A percentile compares a stretch with the other conserved stretches of the same genome.
These are phyloP conservation scores for Suillus decipiens DNA, from an alignment of 768 basidiomycete genomes.

Conservation along the genomic window DNA sequence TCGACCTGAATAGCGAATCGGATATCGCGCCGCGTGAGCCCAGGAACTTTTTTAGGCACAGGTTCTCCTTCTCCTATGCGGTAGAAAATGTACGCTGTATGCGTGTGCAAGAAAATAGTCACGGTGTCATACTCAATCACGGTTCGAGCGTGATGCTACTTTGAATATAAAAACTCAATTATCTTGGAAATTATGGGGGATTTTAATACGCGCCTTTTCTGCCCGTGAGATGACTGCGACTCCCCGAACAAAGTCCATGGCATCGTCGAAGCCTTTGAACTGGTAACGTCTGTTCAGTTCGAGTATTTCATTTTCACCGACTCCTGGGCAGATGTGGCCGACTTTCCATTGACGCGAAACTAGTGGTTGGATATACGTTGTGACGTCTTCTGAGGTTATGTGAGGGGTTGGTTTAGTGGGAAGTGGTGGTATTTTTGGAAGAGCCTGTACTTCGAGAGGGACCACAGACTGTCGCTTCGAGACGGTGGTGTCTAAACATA, in stretches of 20 bases:
- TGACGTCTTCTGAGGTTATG: constrained; percentile 34
- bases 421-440: constrained; percentile 29
- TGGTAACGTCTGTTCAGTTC: constrained; percentile 30
- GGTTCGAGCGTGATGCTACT: constrained; percentile 35
- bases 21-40: constrained; percentile 53
- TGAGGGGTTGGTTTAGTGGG: constrained; percentile 38
- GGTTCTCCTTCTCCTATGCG: constrained; percentile 14
- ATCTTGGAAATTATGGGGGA: neutral
- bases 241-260: constrained; percentile 30
- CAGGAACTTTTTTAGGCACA: constrained; percentile 30
- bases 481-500: neutral
- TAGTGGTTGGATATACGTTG: constrained; percentile 39
- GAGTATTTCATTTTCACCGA: constrained; percentile 19
- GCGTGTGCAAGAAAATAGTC: constrained; percentile 28
- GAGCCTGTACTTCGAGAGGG: neutral
- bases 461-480: constrained; percentile 9
- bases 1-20: constrained; percentile 51
- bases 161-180: constrained; percentile 5
- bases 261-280: constrained; percentile 26
- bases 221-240: constrained; percentile 28
- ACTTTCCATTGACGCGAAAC: constrained; percentile 33
- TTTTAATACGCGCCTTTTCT: constrained; percentile 32
- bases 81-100: constrained; percentile 23
- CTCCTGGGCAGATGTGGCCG: constrained; percentile 13
- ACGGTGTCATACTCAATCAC: constrained; percentile 26